phyloP scores from a whole-genome alignment of 805 yeast genomes.

The Millerago galiae region DNA sequence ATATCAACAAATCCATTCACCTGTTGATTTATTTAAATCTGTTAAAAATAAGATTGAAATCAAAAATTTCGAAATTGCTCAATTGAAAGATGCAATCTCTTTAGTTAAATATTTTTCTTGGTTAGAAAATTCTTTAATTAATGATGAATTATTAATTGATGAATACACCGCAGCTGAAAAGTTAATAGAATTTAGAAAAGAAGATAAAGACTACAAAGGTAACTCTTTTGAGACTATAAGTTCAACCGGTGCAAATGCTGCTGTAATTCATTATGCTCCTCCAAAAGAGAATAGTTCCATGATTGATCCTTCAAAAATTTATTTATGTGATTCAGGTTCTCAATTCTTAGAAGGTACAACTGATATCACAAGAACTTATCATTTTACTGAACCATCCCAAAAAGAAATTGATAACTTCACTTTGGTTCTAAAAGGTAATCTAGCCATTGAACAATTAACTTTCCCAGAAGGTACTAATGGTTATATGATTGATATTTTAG shows the following conservation, averaged over 20 bases:
- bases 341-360: slow-evolving; percentile 94
- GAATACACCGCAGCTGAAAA: slow-evolving; percentile 65
- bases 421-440: slow-evolving; percentile 83
- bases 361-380: slow-evolving; percentile 86
- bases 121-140: slow-evolving; percentile 57
- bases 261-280: slow-evolving; percentile 74
- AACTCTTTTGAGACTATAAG: slow-evolving; percentile 73
- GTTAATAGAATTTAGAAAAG: slow-evolving; percentile 46
- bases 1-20: slow-evolving; percentile 43
- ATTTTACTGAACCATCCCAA: slow-evolving; percentile 49
- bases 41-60: slow-evolving; percentile 72
- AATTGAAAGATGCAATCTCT: slow-evolving; percentile 77
- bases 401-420: slow-evolving; percentile 70
- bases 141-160: slow-evolving; percentile 37
- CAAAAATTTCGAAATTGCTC: slow-evolving; percentile 66
- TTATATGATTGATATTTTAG: slow-evolving; percentile 68
- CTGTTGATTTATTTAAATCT: slow-evolving; percentile 63
- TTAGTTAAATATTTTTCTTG: slow-evolving; percentile 72
- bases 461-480: slow-evolving; percentile 79
- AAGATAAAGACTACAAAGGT: slow-evolving; percentile 53
- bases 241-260: slow-evolving; percentile 69
- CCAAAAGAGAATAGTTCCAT: slow-evolving; percentile 47
- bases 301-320: slow-evolving; percentile 63
- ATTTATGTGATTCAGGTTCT: slow-evolving; percentile 84
- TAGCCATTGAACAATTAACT: slow-evolving; percentile 73